Base-by-base conservation (phyloP, 352 stramenopile species). In the Phytophthora kernoviae region DNA sequence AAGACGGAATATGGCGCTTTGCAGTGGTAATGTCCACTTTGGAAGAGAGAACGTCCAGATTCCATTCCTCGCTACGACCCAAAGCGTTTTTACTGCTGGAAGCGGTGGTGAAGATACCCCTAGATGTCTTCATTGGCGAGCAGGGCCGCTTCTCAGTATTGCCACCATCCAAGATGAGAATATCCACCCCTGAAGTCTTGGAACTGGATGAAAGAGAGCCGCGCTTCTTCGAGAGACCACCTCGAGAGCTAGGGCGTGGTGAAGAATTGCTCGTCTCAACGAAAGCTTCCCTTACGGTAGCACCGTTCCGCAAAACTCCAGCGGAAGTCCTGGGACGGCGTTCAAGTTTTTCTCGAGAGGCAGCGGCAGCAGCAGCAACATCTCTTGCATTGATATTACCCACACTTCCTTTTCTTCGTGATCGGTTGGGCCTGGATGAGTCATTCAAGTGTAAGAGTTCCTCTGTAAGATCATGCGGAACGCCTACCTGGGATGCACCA, bases 21-120 rank as follows among this genome's bases (percentile, higher is more conserved):
- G 75, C 78, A 1, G 70, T 81, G 20, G 69, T 63, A 4, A 76
- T 70, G 48, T 87, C 73, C 15, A 91, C 58, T 48, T 68, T 82
- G 0, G 79, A 77, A 7, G 77, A 79, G 10, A 91, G 71, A 0
- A 75, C 62, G 30, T 87, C 73, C 44, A 91, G 47, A 33, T 91
- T 88, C 79, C 79, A 91, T 21, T 87, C 79, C 6, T 69, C 60
- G 27, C 60, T 44, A 4, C 50, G 54, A 42, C 59, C 48, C 22
- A 73, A 18, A 24, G 59, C 44, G 22, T 45, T 62, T 14, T 51
- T 37, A 30, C 36, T 34, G 47, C 58, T 53, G 26, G 43, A 57
- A n/a, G 48, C 47, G 2, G 73, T 65, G 1, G 72, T 75, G 49
- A 82, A 88, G 21, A 86, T 78, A 2, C 76, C 78, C 1, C 65